Percentiles rank a stretch among this genome's conserved stretches.
Evolutionary conservation across 805 yeast genomes (phyloP).

Genomic region (Saccharomycopsis sp.): DNA sequence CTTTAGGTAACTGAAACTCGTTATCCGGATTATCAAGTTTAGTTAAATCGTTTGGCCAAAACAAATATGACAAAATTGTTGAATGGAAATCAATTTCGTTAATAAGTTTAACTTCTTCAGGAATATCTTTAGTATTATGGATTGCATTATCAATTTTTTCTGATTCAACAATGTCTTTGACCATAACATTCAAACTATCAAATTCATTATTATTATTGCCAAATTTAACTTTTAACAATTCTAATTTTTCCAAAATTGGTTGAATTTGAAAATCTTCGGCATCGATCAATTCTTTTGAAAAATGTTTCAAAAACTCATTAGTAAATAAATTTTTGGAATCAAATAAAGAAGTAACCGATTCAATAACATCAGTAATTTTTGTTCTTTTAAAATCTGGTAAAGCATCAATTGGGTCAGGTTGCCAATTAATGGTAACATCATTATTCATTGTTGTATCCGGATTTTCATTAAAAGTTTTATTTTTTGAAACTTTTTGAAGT

Average conservation of each 20-base stretch:
- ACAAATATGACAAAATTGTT: conserved; percentile 61
- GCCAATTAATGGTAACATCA: too few species aligned
- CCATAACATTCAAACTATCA: conserved; percentile 73
- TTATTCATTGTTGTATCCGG: too few species aligned
- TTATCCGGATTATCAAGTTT: conserved; percentile 28
- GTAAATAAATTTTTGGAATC: conserved; percentile 60
- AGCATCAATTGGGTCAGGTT: conserved; percentile 84
- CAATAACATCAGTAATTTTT: conserved; percentile 56
- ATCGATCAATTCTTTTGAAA: conserved; percentile 46
- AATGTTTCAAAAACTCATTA: conserved; percentile 49
- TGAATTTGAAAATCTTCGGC: conserved; percentile 28
- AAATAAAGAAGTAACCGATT: conserved; percentile 59
- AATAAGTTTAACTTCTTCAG: conserved; percentile 8
- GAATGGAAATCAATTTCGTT: conserved; percentile 38
- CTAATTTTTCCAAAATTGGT: conserved; percentile 34
- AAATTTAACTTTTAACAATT: conserved; percentile 49
- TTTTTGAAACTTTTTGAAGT: too few species aligned
- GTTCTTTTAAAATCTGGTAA: conserved; percentile 65
- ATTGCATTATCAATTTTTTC: conserved; percentile 26
- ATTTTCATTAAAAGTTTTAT: too few species aligned
- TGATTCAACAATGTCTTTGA: conserved; percentile 57
- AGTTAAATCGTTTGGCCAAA: conserved; percentile 51
- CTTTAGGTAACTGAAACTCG: conserved; percentile 41
- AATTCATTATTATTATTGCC: conserved; percentile 44
- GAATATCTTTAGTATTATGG: conserved; percentile 24